phyloP scores from a whole-genome alignment of 179 eudicot species.

The Amaranthus tricolor region DNA sequence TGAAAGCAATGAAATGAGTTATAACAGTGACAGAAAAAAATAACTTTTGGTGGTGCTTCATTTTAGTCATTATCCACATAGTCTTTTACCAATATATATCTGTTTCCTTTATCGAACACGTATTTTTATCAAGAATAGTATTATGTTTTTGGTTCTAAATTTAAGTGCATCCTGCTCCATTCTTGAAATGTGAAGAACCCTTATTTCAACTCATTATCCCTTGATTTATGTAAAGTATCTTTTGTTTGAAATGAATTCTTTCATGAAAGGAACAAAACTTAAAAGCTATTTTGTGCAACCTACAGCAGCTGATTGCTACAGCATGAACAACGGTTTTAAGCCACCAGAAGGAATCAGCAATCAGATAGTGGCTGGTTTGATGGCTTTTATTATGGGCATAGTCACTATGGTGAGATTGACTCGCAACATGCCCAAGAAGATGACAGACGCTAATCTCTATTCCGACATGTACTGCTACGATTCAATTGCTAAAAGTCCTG shows the following conservation, averaged over 20 bases:
- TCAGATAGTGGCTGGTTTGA: constrained; percentile 52
- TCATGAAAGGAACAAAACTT: background rate
- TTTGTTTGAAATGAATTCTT: too few species aligned
- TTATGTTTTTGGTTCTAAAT: background rate
- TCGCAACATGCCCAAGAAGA: constrained; percentile 58
- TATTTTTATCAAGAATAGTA: background rate
- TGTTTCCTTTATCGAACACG: background rate
- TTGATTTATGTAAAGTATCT: too few species aligned
- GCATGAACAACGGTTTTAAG: constrained; percentile 39
- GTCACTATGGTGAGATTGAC: constrained; percentile 65
- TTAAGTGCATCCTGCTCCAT: background rate
- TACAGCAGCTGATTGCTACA: constrained; percentile 34
- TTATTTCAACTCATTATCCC: too few species aligned
- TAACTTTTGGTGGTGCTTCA: too few species aligned
- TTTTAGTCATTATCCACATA: too few species aligned
- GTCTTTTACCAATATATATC: too few species aligned
- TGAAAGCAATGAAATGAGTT: background rate
- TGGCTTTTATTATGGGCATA: constrained; percentile 66
- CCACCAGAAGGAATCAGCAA: constrained; percentile 53
- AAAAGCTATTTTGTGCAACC: background rate
- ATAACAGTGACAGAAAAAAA: background rate
- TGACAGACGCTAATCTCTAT: constrained; percentile 45
- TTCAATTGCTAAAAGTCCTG: constrained; percentile 32
- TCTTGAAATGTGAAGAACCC: too few species aligned
- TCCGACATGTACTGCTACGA: constrained; percentile 52